Percentiles rank a stretch among this genome's conserved stretches.
These are phyloP conservation scores for Colletotrichum ledebouriae DNA, from an alignment of 2,329 filamentous ascomycete species.

Conservation along the genomic window DNA sequence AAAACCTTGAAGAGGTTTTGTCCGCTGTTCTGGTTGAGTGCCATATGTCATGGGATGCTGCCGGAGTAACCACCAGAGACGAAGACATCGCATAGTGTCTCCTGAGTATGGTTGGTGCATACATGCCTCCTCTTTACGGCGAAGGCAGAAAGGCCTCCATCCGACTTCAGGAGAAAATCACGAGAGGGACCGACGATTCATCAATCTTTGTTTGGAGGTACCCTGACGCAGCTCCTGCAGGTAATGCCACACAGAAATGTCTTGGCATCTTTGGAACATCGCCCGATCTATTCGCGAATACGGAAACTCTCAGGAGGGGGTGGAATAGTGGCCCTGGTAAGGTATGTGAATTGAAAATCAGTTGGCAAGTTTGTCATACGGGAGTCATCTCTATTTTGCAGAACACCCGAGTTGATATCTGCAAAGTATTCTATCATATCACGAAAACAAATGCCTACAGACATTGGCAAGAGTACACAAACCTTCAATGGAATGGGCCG, in stretches of 20 bases:
- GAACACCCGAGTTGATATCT: neutral
- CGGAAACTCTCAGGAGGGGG: neutral
- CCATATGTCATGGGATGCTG: conserved; percentile 48
- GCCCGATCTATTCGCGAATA: neutral
- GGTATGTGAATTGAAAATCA: neutral
- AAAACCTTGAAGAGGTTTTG: neutral
- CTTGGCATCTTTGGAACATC: neutral
- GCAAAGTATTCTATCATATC: neutral
- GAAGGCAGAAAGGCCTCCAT: conserved; percentile 45
- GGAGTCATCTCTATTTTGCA: neutral
- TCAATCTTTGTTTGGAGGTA: conserved; percentile 13
- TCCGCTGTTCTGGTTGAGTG: neutral
- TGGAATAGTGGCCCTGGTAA: neutral
- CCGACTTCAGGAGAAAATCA: conserved; percentile 35
- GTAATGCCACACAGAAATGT: neutral
- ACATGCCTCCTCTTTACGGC: conserved; percentile 47
- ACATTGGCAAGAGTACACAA: neutral
- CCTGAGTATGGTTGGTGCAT: conserved; percentile 47
- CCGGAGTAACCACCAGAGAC: conserved; percentile 42
- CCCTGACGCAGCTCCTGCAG: neutral
- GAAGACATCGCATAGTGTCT: conserved; percentile 47
- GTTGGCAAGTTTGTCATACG: too few relatives aligned
- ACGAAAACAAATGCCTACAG: neutral
- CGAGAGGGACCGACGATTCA: neutral
- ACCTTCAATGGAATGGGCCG: neutral